Evolutionary conservation across 306 rosid genomes (phyloP), one percentile per base, ranked within the genome.

Genomic region (Cicer cuneatum): DNA sequence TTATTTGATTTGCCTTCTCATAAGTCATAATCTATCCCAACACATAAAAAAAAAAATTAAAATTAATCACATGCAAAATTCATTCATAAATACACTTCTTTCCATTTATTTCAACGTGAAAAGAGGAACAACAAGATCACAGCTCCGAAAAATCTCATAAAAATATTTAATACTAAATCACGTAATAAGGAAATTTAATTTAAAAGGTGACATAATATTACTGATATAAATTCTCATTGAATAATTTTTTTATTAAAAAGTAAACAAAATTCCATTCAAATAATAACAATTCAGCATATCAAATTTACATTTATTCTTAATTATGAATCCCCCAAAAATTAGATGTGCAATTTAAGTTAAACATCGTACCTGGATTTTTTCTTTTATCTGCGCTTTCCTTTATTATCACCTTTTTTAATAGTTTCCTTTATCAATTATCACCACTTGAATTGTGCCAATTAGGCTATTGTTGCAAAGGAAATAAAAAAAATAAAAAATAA

Each of bases 141-240:
- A 10, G 16, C 10, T 46, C 24, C 8, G 1, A 24, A 5, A 76
- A 66, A 33, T 57, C 2, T 43, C 10, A 66, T 42, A 41, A 56
- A 29, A 43, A 12, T 8, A 65, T 15, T 54, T 18, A 76, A 43
- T 35, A 1, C 29, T 29, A 67, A 42, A 66, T 57, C 38, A 10
- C 49, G 3, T 5, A 54, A 53, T n/a, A 66, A 13, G 59, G 49
- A 76, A 67, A 54, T 15, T 3, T 16, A 42, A 52, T 75, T 42
- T 45, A 66, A 11, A 63, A 15, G 59, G 66, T 7, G 4, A 12
- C 29, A 9, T 15, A 16, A 4, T 61, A 12, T 35, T 5, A 19
- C 66, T 6, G 5, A 12, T 57, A 43, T 66, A 54, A 75, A 54
- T 61, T 60, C 6, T 37, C 78, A 73, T 29, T 73, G 6, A 73